Evolutionary conservation across 1,284 basidiomycete genomes (phyloP), one percentile per base, ranked within the genome.

Genomic region (Boletus subluridellus): DNA sequence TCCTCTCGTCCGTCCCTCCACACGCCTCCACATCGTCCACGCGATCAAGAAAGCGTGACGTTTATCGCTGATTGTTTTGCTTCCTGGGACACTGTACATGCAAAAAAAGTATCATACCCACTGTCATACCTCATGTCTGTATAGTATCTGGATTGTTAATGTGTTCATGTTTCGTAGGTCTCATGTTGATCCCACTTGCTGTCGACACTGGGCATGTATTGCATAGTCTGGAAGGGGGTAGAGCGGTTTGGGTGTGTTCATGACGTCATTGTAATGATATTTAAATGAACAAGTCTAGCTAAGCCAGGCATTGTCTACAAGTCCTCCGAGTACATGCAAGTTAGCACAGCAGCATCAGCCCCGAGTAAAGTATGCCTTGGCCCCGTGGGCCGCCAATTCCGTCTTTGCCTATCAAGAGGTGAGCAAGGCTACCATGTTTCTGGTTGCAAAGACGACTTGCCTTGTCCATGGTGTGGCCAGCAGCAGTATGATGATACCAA

Each of bases 351-450:
- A 30, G 21, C 46, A 51, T 81, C 74, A 90, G 61, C 87, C 89
- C 60, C 90, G 82, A 60, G 84, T 89, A 74, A 95, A 94, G 76
- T 94, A 94, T 37, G 90, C 85, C 74, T 88, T 92, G 62, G 92
- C 90, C 41, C 94, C 94, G 65, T 95, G 91, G 41, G 82, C 82
- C 4, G 92, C 89, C 53, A 96, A 76, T 74, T 96, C 94, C 49
- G 85, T 75, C 77, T 93, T 94, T 54, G 94, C 94, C 87, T 95
- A 63, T 15, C 37, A 59, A 42, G 41, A 60, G 51, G 42, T 71
- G 52, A 60, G 55, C 14, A 15, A 38, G 17, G 32, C 42, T 48
- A 26, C 32, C 4, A 12, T 15, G 32, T 37, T 7, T 50, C 17
- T 39, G 42, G 57, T 44, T 28, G 53, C 24, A 32, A 15, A 34